Conservation (phyloP, 1,139 yeast genomes). For the Nematodospora anomalae region DNA sequence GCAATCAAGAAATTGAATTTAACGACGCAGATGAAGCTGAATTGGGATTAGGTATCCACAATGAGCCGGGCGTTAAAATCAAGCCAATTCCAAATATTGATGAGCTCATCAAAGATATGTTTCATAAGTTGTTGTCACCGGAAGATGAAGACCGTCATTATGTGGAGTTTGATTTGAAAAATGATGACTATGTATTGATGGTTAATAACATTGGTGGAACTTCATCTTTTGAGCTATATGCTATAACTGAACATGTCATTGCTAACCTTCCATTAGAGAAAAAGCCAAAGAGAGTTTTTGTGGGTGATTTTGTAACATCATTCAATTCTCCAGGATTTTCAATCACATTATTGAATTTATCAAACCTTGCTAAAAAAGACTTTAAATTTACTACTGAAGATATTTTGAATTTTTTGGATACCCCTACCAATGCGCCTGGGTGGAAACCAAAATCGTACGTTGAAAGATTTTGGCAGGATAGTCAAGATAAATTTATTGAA, state of each 20-base stretch:
- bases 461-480: constrained; percentile 27
- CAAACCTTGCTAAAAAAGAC: constrained; percentile 41
- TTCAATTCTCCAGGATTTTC: constrained; percentile 91
- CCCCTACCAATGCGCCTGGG: constrained; percentile 76
- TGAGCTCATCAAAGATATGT: constrained; percentile 53
- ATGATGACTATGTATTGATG: constrained; percentile 67
- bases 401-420: constrained; percentile 55
- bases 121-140: constrained; percentile 50
- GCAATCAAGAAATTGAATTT: constrained; percentile 46
- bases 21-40: constrained; percentile 64
- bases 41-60: constrained; percentile 94
- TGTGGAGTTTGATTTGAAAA: constrained; percentile 54
- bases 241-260: constrained; percentile 54
- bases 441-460: constrained; percentile 58
- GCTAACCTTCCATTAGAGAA: constrained; percentile 49
- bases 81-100: constrained; percentile 72
- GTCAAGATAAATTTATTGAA: constrained; percentile 19
- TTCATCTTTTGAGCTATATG: constrained; percentile 70
- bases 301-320: constrained; percentile 81
- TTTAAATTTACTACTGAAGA: constrained; percentile 26
- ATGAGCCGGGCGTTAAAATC: constrained; percentile 82
- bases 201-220: constrained; percentile 87
- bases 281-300: constrained; percentile 61
- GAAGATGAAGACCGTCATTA: constrained; percentile 69
- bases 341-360: constrained; percentile 68